These are phyloP conservation scores for Pisolithus orientalis DNA, from an alignment of 768 basidiomycete genomes.

Conservation along the genomic window DNA sequence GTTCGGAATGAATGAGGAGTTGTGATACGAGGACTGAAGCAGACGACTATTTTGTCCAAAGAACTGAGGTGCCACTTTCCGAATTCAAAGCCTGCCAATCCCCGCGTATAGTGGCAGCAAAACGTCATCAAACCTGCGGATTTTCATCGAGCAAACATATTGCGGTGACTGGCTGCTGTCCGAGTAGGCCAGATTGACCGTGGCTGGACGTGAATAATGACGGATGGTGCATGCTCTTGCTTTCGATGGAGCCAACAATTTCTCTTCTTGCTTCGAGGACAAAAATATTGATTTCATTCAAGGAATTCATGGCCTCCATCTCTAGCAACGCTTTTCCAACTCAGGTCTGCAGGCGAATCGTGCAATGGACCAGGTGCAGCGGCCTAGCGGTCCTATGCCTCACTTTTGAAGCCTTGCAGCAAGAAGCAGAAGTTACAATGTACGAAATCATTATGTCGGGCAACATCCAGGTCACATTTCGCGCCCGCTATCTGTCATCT, in stretches of 20 bases:
- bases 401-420: slow-evolving; percentile 42
- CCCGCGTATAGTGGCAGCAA: background rate
- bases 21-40: slow-evolving; percentile 8
- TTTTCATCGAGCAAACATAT: no score
- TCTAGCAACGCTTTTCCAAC: slow-evolving; percentile 28
- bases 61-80: slow-evolving; percentile 5
- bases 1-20: slow-evolving; percentile 1
- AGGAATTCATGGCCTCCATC: slow-evolving; percentile 10
- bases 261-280: background rate
- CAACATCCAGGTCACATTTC: slow-evolving; percentile 29
- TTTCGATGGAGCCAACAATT: no score
- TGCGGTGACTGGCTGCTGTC: no score
- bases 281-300: background rate
- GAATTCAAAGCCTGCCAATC: background rate
- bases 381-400: slow-evolving; percentile 41
- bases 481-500: slow-evolving; percentile 35
- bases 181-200: no score
- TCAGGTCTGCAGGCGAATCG: slow-evolving; percentile 38
- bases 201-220: no score
- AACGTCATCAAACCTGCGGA: background rate
- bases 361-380: slow-evolving; percentile 26
- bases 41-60: background rate
- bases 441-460: slow-evolving; percentile 38
- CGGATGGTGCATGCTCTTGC: no score
- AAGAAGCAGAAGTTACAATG: slow-evolving; percentile 40